phyloP scores from a whole-genome alignment of 2,329 filamentous ascomycete species.

The Lasiodiplodia sp. region DNA sequence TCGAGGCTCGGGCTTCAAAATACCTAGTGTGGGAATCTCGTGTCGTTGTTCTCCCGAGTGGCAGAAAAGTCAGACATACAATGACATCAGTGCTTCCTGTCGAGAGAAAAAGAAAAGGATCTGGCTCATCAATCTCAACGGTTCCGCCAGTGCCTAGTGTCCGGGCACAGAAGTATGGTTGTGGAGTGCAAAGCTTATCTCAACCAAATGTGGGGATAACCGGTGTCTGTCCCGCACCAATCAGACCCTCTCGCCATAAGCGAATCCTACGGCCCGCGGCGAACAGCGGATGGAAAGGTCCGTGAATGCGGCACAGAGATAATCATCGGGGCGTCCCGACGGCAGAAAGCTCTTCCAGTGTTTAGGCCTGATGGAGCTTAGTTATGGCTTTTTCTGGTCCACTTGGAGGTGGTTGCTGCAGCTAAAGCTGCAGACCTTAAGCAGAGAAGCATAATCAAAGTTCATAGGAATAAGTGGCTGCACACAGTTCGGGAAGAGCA shows the following conservation, averaged over 20 bases:
- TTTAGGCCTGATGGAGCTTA: no score
- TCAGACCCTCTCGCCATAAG: background rate
- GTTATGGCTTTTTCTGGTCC: no score
- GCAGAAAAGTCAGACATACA: background rate
- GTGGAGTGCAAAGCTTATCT: slow-evolving; percentile 9
- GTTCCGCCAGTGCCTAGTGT: background rate
- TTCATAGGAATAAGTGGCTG: no score
- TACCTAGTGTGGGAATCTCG: background rate
- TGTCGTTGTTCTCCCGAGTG: background rate
- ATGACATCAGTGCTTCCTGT: background rate
- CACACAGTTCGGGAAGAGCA: background rate
- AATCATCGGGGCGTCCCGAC: background rate
- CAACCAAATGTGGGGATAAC: background rate
- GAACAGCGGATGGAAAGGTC: background rate
- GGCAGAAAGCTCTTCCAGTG: background rate
- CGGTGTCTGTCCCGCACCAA: background rate
- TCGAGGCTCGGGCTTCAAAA: background rate
- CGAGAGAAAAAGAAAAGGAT: background rate
- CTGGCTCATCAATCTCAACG: background rate
- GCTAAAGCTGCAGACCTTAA: no score
- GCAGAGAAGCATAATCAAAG: no score
- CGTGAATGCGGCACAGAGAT: background rate
- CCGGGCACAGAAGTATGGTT: background rate
- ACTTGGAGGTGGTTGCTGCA: no score
- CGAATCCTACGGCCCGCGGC: background rate